Percentiles rank a stretch among this genome's conserved stretches.
phyloP scores from a whole-genome alignment of 2,329 filamentous ascomycete species.

The Stemphylium beticola region DNA sequence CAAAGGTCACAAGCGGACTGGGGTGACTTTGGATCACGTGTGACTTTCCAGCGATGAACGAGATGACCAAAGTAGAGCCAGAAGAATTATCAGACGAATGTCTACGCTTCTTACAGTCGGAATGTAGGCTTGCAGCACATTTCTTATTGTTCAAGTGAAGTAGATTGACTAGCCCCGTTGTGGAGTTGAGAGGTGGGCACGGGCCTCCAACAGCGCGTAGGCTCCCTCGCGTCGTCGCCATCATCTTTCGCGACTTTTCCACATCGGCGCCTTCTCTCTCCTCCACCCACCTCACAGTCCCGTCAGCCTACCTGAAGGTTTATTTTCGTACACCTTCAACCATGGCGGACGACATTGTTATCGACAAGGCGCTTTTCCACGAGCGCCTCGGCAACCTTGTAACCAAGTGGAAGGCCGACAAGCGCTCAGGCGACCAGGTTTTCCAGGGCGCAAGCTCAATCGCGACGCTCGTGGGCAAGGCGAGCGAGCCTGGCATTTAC shows the following conservation, averaged over 20 bases:
- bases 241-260: slow-evolving; percentile 32
- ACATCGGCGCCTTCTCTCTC: slow-evolving; percentile 21
- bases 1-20: slow-evolving; percentile 15
- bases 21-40: not conserved
- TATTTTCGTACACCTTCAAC: slow-evolving; percentile 34
- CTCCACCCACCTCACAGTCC: slow-evolving; percentile 10
- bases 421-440: slow-evolving; percentile 81
- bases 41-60: not conserved
- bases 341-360: slow-evolving; percentile 80
- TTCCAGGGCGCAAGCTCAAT: slow-evolving; percentile 90
- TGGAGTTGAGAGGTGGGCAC: slow-evolving; percentile 13
- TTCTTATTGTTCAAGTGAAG: not conserved
- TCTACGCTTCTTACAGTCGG: not conserved
- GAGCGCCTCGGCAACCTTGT: slow-evolving; percentile 88
- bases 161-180: not conserved
- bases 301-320: slow-evolving; percentile 26
- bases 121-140: not conserved
- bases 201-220: slow-evolving; percentile 21
- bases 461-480: slow-evolving; percentile 91
- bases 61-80: not conserved
- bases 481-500: slow-evolving; percentile 78
- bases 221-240: slow-evolving; percentile 28
- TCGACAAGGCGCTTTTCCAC: slow-evolving; percentile 92
- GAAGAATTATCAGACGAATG: not conserved
- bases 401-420: slow-evolving; percentile 94